phyloP scores from a whole-genome alignment of 345 rosid genomes.

The Salix dunnii region DNA sequence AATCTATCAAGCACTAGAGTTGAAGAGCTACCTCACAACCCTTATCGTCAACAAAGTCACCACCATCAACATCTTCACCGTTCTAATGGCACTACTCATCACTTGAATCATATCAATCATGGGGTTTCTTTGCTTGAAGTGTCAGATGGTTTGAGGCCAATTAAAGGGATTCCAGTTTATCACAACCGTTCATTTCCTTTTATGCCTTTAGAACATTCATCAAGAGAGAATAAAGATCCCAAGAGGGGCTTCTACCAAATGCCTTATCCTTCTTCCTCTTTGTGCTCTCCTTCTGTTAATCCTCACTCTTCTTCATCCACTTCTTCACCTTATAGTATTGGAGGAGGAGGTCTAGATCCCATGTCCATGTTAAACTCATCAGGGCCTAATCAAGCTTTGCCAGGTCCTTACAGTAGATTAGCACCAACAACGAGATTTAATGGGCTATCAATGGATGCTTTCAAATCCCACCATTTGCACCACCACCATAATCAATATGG shows the following conservation, averaged over 20 bases:
- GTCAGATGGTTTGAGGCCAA: slow-evolving; percentile 54
- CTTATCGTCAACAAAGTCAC: slow-evolving; percentile 22
- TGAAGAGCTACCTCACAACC: slow-evolving; percentile 19
- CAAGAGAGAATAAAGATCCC: slow-evolving; percentile 37
- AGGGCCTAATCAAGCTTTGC: slow-evolving; percentile 13
- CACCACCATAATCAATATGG: slow-evolving; percentile 37
- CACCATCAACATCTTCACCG: slow-evolving; percentile 9
- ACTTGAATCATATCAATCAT: slow-evolving; percentile 21
- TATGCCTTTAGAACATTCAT: slow-evolving; percentile 19
- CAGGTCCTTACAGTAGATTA: slow-evolving; percentile 26
- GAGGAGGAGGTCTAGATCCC: slow-evolving; percentile 53
- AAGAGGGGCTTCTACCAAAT: slow-evolving; percentile 42
- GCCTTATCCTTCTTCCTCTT: slow-evolving; percentile 34
- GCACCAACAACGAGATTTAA: slow-evolving; percentile 36
- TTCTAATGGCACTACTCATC: neutral
- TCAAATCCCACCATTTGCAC: slow-evolving; percentile 39
- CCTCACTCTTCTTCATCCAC: slow-evolving; percentile 39
- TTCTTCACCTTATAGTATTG: slow-evolving; percentile 37
- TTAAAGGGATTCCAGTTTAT: slow-evolving; percentile 78
- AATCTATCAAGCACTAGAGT: slow-evolving; percentile 3
- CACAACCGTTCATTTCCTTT: slow-evolving; percentile 69
- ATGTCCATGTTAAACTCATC: slow-evolving; percentile 43
- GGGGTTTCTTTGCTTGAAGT: slow-evolving; percentile 34
- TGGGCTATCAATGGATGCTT: slow-evolving; percentile 41
- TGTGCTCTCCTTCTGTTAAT: slow-evolving; percentile 14